These are phyloP conservation scores for Clavispora fructus DNA, from an alignment of 805 yeast species.

Conservation along the genomic window DNA sequence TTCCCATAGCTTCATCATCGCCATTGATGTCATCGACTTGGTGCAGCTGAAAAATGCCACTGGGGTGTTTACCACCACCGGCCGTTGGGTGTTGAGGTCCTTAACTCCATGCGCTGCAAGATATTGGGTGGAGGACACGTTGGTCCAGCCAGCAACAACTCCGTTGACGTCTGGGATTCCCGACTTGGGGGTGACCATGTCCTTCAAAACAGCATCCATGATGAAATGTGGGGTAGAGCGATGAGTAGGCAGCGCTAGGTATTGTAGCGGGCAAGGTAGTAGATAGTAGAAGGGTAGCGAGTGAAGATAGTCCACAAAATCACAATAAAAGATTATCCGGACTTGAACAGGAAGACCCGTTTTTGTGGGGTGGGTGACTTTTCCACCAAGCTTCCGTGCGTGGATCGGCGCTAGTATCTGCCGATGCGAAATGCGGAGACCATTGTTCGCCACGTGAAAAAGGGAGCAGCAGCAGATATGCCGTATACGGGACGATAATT, in stretches of 20 bases:
- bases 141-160: constrained; percentile 14
- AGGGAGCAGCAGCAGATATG: not conserved
- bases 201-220: not conserved
- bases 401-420: not conserved
- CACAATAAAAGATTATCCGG: too few relatives aligned
- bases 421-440: not conserved
- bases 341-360: too few relatives aligned
- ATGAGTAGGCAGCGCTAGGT: not conserved
- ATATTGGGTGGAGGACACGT: constrained; percentile 4
- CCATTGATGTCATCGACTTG: constrained; percentile 25
- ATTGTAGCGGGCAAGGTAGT: not conserved
- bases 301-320: not conserved
- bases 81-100: constrained; percentile 5
- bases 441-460: not conserved
- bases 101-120: constrained; percentile 10
- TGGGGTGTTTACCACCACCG: constrained; percentile 6
- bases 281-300: not conserved
- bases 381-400: too few relatives aligned
- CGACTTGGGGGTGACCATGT: not conserved
- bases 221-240: not conserved
- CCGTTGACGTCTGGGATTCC: constrained; percentile 7
- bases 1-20: constrained; percentile 29
- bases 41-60: constrained; percentile 14
- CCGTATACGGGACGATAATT: too few relatives aligned
- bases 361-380: too few relatives aligned